Evolutionary conservation across 306 rosid species (phyloP).

Genomic region (Inga laurina): DNA sequence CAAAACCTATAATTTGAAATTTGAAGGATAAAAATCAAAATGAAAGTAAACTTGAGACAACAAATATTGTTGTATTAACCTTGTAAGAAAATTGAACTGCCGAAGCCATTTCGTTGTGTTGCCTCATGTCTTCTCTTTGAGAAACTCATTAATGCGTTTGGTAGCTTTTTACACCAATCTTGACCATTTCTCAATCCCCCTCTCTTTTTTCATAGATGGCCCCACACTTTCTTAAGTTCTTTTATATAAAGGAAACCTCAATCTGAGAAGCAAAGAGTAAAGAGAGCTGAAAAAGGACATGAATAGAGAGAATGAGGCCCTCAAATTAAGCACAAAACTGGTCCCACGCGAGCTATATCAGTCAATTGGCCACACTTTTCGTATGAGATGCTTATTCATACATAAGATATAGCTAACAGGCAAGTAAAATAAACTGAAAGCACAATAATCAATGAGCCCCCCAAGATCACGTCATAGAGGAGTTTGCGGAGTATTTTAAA

Average conservation of each 20-base stretch:
- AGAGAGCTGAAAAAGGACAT: neutral
- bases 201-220: neutral
- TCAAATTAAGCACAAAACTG: neutral
- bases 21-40: no score
- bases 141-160: neutral
- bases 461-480: neutral
- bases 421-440: neutral
- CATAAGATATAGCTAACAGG: neutral
- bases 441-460: neutral
- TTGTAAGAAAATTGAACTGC: neutral
- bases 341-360: neutral
- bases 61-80: no score
- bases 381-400: neutral
- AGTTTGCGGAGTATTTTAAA: neutral
- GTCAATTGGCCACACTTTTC: neutral
- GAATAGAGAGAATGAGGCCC: no score
- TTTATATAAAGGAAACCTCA: neutral
- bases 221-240: neutral
- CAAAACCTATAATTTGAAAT: no score
- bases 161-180: neutral
- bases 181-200: neutral
- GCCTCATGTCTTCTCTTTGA: neutral
- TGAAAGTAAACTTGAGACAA: no score
- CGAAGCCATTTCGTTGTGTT: constrained; percentile 12
- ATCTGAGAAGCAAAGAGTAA: neutral